Evolutionary conservation across 352 stramenopile species (phyloP).

Genomic region (Phytopythium boreale): DNA sequence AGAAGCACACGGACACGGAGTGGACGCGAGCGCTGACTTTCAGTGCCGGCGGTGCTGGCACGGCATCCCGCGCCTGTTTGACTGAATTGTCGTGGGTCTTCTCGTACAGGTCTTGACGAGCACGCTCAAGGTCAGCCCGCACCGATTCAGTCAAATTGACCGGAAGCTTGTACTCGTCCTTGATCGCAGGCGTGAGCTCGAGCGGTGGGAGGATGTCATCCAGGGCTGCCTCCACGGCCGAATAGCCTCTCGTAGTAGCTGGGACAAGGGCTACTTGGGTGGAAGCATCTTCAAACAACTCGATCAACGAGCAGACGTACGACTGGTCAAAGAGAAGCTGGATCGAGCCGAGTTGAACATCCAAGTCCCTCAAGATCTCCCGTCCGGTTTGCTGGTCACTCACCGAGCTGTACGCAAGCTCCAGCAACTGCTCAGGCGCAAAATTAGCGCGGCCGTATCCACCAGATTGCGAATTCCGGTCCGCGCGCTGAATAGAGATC

Average conservation of each 20-base stretch:
- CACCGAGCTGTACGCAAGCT: conserved; percentile 55
- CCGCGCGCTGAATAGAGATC: conserved; percentile 49
- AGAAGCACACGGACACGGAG: conserved; percentile 78
- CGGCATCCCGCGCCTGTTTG: conserved; percentile 3
- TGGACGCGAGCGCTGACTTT: conserved; percentile 56
- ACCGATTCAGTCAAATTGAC: conserved; percentile 81
- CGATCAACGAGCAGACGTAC: conserved; percentile 74
- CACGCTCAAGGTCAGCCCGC: conserved; percentile 70
- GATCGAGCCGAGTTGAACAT: conserved; percentile 69
- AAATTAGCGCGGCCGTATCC: conserved; percentile 9
- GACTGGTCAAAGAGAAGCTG: conserved; percentile 86
- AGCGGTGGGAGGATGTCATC: conserved; percentile 45
- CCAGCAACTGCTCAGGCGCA: conserved; percentile 52
- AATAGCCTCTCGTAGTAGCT: conserved; percentile 16
- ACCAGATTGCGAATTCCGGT: conserved; percentile 10
- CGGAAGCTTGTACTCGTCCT: conserved; percentile 67
- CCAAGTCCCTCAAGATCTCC: conserved; percentile 51
- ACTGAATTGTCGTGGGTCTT: conserved; percentile 10
- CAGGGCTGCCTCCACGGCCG: conserved; percentile 10
- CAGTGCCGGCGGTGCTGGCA: conserved; percentile 15
- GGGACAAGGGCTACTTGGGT: conserved; percentile 39
- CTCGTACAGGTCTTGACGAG: conserved; percentile 58
- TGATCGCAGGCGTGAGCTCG: conserved; percentile 56
- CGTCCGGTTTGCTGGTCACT: conserved; percentile 59
- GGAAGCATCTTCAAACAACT: conserved; percentile 69